Evolutionary conservation across 495 filamentous ascomycete genomes (phyloP), one percentile per base, ranked within the genome.

Genomic region (Penicillium maclennaniae): DNA sequence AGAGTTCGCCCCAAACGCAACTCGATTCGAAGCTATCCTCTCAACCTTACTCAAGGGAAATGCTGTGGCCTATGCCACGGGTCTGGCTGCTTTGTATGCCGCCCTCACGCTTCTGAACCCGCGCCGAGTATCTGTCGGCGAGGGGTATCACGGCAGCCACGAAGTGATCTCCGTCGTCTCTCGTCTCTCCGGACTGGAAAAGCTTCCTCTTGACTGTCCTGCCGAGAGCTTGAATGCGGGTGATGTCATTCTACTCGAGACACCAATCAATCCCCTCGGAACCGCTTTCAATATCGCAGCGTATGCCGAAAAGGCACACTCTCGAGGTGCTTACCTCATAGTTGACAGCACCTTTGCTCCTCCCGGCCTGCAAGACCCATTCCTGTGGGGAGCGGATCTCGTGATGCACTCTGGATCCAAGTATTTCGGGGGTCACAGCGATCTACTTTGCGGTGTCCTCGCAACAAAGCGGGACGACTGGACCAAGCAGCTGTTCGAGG

Each of bases 281-380:
- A 83, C 82, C 49, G 90, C 91, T 1, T 79, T 74, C 53, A 76
- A 83, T 52, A 84, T 96, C 34, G 69, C 63, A 36, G 65, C 67
- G 31, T 90, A 81, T 68, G 88, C 88, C 2, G 65, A 73, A 2
- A 79, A 78, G 39, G 91, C 92, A 1, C 86, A 87, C 55, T 70
- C 69, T 1, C 59, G 73, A 0, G 91, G 92, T 12, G 88, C 86
- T 10, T 77, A 71, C 34, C 71, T 95, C n/a, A 81, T 83, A 20
- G 87, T 96, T 5, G 91, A 96, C 68, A 82, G 87, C 0, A 96
- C 91, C 0, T 95, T 96, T 63, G 91, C 81, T 1, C 91, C 91
- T 20, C 91, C 92, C n/a, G 86, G 87, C 21, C 74, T 96, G 44
- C 84, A 87, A 63, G 87, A 95, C 60, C 91, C 91, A 10, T 92